Conservation (phyloP, 805 yeast genomes). For the Ogataea pini region DNA sequence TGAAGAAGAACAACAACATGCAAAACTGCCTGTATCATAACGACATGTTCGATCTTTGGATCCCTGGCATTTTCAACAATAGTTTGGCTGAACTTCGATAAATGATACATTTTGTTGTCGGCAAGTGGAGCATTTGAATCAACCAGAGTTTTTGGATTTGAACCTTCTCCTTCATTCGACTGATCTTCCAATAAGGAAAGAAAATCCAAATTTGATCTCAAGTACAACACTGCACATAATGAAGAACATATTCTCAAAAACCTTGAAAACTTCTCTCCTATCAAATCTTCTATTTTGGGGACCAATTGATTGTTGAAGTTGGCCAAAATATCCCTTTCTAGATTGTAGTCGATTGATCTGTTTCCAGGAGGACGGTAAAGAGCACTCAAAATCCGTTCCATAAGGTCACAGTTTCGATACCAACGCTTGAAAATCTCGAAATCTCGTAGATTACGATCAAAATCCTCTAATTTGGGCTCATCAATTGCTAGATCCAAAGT, state of each 20-base stretch:
- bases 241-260: constrained; percentile 23
- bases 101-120: constrained; percentile 20
- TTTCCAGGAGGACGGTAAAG: constrained; percentile 34
- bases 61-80: constrained; percentile 17
- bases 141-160: not conserved
- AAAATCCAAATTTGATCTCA: constrained; percentile 33
- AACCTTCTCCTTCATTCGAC: not conserved
- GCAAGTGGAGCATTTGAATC: constrained; percentile 23
- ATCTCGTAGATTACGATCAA: constrained; percentile 28
- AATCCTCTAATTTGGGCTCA: constrained; percentile 26
- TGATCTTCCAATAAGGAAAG: constrained; percentile 29
- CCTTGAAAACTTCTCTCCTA: constrained; percentile 17
- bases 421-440: constrained; percentile 29
- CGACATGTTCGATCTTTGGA: constrained; percentile 29
- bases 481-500: constrained; percentile 30
- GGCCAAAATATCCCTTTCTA: constrained; percentile 28
- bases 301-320: constrained; percentile 11
- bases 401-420: constrained; percentile 25
- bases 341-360: constrained; percentile 22
- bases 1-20: constrained; percentile 33
- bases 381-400: constrained; percentile 29
- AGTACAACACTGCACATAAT: constrained; percentile 27
- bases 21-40: constrained; percentile 30
- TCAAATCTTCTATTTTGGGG: not conserved
- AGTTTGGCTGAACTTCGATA: constrained; percentile 18